Evolutionary conservation across 352 stramenopile species (phyloP).

Genomic region (Phytophthora melonis): DNA sequence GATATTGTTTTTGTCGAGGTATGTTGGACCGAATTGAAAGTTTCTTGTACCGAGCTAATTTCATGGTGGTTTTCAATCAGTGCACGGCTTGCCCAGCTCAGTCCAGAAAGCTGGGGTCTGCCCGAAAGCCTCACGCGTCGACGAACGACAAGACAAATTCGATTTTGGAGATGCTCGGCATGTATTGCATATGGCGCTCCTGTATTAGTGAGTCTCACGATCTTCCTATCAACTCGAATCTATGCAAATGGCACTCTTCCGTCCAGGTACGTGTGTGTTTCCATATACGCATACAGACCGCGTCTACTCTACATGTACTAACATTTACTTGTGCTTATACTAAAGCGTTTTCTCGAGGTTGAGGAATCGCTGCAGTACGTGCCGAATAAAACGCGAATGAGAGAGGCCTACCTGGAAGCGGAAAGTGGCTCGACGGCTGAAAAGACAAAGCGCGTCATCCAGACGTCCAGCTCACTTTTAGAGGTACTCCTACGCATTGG

Average conservation of each 20-base stretch:
- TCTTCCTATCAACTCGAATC: not conserved
- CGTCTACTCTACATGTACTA: conserved; percentile 7
- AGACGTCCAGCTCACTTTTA: conserved; percentile 43
- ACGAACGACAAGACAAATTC: not conserved
- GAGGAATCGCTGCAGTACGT: conserved; percentile 46
- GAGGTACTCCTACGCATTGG: conserved; percentile 23
- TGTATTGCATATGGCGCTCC: conserved; percentile 47
- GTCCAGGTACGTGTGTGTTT: conserved; percentile 30
- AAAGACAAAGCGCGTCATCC: conserved; percentile 34
- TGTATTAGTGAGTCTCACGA: conserved; percentile 25
- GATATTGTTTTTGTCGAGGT: conserved; percentile 42
- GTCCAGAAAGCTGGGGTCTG: not conserved
- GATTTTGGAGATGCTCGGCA: conserved; percentile 26
- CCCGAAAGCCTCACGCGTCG: not conserved
- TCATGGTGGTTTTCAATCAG: conserved; percentile 3
- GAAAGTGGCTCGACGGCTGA: conserved; percentile 22
- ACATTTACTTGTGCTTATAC: not conserved
- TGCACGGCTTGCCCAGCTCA: conserved; percentile 7
- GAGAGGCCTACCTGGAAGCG: conserved; percentile 12
- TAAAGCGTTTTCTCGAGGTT: conserved; percentile 30
- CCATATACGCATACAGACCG: not conserved
- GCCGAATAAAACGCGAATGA: conserved; percentile 25
- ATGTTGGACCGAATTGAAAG: not conserved
- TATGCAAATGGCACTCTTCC: conserved; percentile 46
- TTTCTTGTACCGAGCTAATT: not conserved